Conservation (phyloP, 2,329 filamentous ascomycete genomes). For the Drechslerella dactyloides region DNA sequence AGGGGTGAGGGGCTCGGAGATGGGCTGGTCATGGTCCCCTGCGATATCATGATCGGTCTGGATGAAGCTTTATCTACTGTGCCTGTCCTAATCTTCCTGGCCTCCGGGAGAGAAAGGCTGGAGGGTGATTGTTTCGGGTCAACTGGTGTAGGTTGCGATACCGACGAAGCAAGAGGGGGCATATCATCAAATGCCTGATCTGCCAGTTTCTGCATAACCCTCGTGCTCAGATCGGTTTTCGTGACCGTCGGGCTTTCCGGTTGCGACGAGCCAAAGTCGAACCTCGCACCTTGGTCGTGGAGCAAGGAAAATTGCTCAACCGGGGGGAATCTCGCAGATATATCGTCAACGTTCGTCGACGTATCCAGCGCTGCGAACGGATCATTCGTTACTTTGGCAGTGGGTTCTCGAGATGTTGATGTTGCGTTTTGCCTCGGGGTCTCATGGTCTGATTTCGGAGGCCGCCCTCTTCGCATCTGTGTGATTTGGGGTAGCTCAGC, state of each 20-base stretch:
- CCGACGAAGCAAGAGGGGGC: slow-evolving; percentile 50
- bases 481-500: slow-evolving; percentile 83
- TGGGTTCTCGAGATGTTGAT: slow-evolving; percentile 63
- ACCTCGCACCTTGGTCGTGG: slow-evolving; percentile 81
- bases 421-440: slow-evolving; percentile 60
- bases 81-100: slow-evolving; percentile 58
- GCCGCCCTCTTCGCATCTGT: slow-evolving; percentile 88
- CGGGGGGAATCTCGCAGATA: slow-evolving; percentile 84
- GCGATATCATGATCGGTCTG: slow-evolving; percentile 67
- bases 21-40: slow-evolving; percentile 80
- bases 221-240: slow-evolving; percentile 67
- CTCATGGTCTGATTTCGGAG: slow-evolving; percentile 60
- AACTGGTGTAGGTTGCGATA: slow-evolving; percentile 22
- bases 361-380: slow-evolving; percentile 90
- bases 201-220: slow-evolving; percentile 76
- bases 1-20: slow-evolving; percentile 56
- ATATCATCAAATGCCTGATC: slow-evolving; percentile 78
- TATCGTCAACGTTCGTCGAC: slow-evolving; percentile 71
- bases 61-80: slow-evolving; percentile 60
- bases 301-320: slow-evolving; percentile 91
- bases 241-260: slow-evolving; percentile 60
- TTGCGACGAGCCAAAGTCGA: slow-evolving; percentile 71
- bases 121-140: slow-evolving; percentile 14
- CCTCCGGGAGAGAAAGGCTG: slow-evolving; percentile 51
- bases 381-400: slow-evolving; percentile 69